Conservation (phyloP, 176 grass and related monocot genomes). For the Ampelocalamus luodianensis region DNA sequence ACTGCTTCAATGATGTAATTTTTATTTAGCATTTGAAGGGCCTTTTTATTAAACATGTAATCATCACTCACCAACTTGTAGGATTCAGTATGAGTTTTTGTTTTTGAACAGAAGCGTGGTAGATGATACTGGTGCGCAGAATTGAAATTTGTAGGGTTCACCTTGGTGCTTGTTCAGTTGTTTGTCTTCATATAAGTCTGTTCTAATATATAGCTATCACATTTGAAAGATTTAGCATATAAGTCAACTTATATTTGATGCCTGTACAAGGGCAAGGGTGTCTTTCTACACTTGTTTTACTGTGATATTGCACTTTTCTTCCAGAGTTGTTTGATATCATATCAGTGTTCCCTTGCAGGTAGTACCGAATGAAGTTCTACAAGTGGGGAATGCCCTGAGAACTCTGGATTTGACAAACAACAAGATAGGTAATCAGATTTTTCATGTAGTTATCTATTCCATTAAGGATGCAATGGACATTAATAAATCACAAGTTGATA, state of each 20-base stretch:
- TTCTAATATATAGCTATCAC: conserved; percentile 12
- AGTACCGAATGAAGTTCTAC: conserved; percentile 84
- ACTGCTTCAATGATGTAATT: background rate
- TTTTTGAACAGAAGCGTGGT: background rate
- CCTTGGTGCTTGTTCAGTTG: background rate
- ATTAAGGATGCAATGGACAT: conserved; percentile 10
- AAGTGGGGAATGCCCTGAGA: conserved; percentile 82
- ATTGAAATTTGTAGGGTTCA: background rate
- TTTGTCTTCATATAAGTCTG: background rate
- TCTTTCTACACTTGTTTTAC: background rate
- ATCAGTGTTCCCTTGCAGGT: conserved; percentile 47
- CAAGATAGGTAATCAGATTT: conserved; percentile 71
- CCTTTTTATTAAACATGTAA: background rate
- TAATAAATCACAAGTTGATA: background rate
- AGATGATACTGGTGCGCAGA: background rate
- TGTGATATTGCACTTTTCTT: conserved; percentile 23
- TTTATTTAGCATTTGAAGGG: background rate
- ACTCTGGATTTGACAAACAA: conserved; percentile 98
- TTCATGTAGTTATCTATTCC: conserved; percentile 17
- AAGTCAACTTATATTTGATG: conserved; percentile 26
- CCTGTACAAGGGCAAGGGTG: background rate
- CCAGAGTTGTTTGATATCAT: conserved; percentile 27
- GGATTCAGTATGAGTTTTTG: background rate
- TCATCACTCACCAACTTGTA: background rate
- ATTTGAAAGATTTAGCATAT: conserved; percentile 29